A percentile compares a stretch with the other conserved stretches of the same genome.
Evolutionary conservation across 148 eudicot genomes (phyloP).

Genomic region (Talinum fruticosum): DNA sequence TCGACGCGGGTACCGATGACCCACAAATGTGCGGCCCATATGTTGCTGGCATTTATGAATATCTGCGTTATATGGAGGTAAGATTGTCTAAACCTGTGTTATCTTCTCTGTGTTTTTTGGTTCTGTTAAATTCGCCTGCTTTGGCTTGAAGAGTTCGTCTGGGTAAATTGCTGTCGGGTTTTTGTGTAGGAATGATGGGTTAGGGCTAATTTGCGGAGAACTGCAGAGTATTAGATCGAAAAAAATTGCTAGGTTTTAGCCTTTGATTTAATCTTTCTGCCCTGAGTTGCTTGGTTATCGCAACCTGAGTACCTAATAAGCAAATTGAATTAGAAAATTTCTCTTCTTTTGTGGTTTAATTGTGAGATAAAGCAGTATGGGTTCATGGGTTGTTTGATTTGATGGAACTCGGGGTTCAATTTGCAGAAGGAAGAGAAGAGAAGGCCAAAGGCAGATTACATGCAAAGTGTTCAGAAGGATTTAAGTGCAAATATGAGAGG

Average conservation of each 20-base stretch:
- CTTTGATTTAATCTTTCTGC: not conserved
- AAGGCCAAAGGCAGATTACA: slow-evolving; percentile 64
- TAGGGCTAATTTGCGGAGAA: not conserved
- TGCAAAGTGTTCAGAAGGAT: slow-evolving; percentile 75
- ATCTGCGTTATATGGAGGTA: slow-evolving; percentile 85
- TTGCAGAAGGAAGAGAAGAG: slow-evolving; percentile 63
- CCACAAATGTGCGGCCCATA: slow-evolving; percentile 74
- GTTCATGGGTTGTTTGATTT: slow-evolving; percentile 8
- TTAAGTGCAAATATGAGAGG: slow-evolving; percentile 86
- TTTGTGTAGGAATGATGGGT: not conserved
- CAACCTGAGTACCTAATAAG: not conserved
- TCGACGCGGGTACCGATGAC: slow-evolving; percentile 38
- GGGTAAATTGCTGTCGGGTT: not conserved
- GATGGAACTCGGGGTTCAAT: slow-evolving; percentile 1
- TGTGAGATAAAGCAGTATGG: not conserved
- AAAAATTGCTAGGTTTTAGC: not conserved
- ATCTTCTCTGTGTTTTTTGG: not conserved
- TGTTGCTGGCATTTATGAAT: slow-evolving; percentile 58
- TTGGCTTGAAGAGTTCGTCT: not conserved
- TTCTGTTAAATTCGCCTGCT: not conserved
- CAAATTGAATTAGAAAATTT: not conserved
- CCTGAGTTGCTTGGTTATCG: not conserved
- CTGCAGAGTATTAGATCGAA: not conserved
- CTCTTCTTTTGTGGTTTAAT: not conserved
- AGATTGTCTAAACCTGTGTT: not conserved